Evolutionary conservation across 805 yeast genomes (phyloP).

Genomic region (Nakazawaea ambrosiae): DNA sequence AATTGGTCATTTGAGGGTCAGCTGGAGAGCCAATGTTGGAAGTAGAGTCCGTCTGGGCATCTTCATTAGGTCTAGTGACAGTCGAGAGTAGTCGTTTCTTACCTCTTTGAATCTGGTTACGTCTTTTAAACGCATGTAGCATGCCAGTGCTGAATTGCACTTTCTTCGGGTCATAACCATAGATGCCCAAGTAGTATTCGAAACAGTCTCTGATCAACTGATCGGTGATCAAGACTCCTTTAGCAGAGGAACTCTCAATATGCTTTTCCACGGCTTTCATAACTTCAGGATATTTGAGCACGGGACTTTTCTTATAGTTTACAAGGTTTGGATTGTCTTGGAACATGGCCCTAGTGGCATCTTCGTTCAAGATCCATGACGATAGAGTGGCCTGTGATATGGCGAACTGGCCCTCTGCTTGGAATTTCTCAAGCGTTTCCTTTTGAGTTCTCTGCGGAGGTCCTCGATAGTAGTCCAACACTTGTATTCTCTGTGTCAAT

Average conservation of each 20-base stretch:
- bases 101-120: conserved; percentile 17
- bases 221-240: conserved; percentile 20
- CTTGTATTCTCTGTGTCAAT: conserved; percentile 24
- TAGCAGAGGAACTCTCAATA: conserved; percentile 13
- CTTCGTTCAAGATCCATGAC: conserved; percentile 24
- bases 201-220: conserved; percentile 16
- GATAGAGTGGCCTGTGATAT: conserved; percentile 30
- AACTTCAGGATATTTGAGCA: conserved; percentile 26
- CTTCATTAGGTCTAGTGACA: not conserved
- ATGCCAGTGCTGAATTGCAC: conserved; percentile 25
- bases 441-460: conserved; percentile 23
- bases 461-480: conserved; percentile 24
- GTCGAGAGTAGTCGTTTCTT: not conserved
- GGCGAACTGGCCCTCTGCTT: conserved; percentile 16
- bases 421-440: conserved; percentile 21
- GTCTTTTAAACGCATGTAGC: conserved; percentile 25
- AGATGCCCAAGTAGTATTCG: conserved; percentile 12
- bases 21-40: not conserved
- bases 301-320: conserved; percentile 24
- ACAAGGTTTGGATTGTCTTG: conserved; percentile 20
- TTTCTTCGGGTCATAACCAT: conserved; percentile 18
- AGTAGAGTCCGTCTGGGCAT: not conserved
- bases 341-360: conserved; percentile 17
- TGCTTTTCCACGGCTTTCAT: conserved; percentile 23
- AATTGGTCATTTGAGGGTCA: not conserved